Evolutionary conservation across 306 rosid genomes (phyloP).

Genomic region (Canavalia ensiformis): DNA sequence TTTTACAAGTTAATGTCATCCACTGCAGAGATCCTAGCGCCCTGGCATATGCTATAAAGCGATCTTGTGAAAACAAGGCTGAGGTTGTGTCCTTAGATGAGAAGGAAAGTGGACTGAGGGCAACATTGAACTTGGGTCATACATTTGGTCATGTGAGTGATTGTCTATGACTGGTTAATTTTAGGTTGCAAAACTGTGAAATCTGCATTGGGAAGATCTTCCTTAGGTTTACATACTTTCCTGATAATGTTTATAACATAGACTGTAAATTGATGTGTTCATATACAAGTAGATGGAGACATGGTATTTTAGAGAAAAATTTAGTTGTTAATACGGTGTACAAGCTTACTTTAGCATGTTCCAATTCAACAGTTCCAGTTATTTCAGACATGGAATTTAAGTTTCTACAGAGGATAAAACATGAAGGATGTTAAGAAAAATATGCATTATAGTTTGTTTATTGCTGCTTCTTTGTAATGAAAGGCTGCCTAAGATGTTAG

Average conservation of each 20-base stretch:
- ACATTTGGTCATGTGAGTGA: slow-evolving; percentile 94
- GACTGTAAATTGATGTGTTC: slow-evolving; percentile 19
- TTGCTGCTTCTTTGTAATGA: neutral
- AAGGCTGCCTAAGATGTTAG: neutral
- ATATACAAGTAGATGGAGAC: neutral
- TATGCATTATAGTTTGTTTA: neutral
- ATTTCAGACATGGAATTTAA: slow-evolving; percentile 22
- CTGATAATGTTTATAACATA: slow-evolving; percentile 25
- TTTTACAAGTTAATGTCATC: slow-evolving; percentile 41
- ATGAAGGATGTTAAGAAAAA: slow-evolving; percentile 23
- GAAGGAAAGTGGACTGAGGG: slow-evolving; percentile 97
- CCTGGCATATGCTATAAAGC: slow-evolving; percentile 90
- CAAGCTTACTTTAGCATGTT: slow-evolving; percentile 7
- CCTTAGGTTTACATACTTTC: neutral
- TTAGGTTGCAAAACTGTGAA: slow-evolving; percentile 32
- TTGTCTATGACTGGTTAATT: slow-evolving; percentile 40
- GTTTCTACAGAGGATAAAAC: slow-evolving; percentile 16
- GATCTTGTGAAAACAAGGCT: slow-evolving; percentile 96
- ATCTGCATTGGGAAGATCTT: slow-evolving; percentile 10
- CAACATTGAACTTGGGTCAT: slow-evolving; percentile 95
- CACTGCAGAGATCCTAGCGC: slow-evolving; percentile 82
- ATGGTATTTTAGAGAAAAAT: slow-evolving; percentile 16
- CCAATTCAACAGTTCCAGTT: slow-evolving; percentile 25
- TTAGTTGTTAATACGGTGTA: neutral
- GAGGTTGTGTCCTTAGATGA: slow-evolving; percentile 94